Evolutionary conservation across 371 early-diverging fungal genomes (phyloP).

Genomic region (Mortierella sp.): DNA sequence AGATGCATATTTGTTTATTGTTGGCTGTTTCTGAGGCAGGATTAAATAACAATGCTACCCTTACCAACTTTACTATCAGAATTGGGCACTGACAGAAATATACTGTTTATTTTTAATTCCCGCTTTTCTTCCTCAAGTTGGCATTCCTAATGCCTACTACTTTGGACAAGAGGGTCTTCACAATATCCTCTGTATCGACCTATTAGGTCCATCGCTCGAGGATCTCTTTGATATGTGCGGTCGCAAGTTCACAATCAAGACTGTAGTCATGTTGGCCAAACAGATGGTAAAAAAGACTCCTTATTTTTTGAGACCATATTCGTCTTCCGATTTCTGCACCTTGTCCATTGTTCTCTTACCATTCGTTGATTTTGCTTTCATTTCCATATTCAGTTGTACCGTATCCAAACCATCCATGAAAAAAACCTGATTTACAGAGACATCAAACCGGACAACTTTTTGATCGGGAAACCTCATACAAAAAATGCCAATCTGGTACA

Average conservation of each 20-base stretch:
- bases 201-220: slow-evolving; percentile 98
- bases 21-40: slow-evolving; percentile 6
- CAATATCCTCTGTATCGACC: slow-evolving; percentile 97
- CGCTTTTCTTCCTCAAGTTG: slow-evolving; percentile 57
- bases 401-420: slow-evolving; percentile 97
- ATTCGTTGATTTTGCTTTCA: not conserved
- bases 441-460: slow-evolving; percentile 99
- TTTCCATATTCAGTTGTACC: slow-evolving; percentile 72
- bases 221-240: slow-evolving; percentile 97
- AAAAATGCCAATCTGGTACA: slow-evolving; percentile 74
- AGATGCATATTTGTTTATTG: slow-evolving; percentile 11
- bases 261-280: slow-evolving; percentile 97
- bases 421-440: slow-evolving; percentile 98
- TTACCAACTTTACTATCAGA: not conserved
- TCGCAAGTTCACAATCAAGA: slow-evolving; percentile 92
- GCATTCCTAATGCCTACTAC: slow-evolving; percentile 93
- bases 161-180: slow-evolving; percentile 97
- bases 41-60: not conserved
- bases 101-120: not conserved
- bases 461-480: slow-evolving; percentile 85
- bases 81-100: not conserved
- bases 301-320: not conserved
- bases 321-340: not conserved
- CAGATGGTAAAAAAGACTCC: slow-evolving; percentile 82
- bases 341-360: slow-evolving; percentile 1